A percentile compares a stretch with the other conserved stretches of the same genome.
phyloP scores from a whole-genome alignment of 345 rosid species.

The Dipteronia dyeriana region DNA sequence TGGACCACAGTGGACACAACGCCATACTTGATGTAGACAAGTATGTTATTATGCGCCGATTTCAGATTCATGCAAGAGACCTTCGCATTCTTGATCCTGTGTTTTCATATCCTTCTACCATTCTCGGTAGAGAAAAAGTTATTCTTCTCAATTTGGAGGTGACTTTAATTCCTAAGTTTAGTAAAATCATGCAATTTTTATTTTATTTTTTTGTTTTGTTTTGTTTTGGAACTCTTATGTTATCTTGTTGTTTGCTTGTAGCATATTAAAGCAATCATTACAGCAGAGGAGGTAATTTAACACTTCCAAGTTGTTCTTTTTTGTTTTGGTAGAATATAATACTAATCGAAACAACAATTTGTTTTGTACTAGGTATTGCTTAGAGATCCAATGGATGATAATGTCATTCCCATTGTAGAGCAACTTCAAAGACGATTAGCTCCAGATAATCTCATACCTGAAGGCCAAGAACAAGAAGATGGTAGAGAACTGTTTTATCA shows the following conservation, averaged over 20 bases:
- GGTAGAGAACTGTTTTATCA: not conserved
- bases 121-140: constrained; percentile 50
- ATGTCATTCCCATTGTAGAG: constrained; percentile 50
- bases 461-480: no score
- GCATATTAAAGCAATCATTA: constrained; percentile 63
- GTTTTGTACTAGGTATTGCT: constrained; percentile 39
- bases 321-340: constrained; percentile 15
- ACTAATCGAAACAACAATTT: not conserved
- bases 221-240: not conserved
- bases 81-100: constrained; percentile 61
- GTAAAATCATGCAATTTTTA: not conserved
- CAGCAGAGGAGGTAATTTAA: constrained; percentile 45
- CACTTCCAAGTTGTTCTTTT: no score
- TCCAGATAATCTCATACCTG: constrained; percentile 23
- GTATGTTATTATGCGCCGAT: constrained; percentile 53
- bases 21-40: constrained; percentile 48
- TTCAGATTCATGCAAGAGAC: constrained; percentile 58
- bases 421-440: constrained; percentile 51
- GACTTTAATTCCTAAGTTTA: not conserved
- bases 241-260: constrained; percentile 11
- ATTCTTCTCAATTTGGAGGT: constrained; percentile 63
- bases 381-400: constrained; percentile 53
- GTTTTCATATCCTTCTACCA: constrained; percentile 49
- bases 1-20: constrained; percentile 35
- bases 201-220: constrained; percentile 14